Evolutionary conservation across 2,329 filamentous ascomycete species (phyloP).

Genomic region (Boeremia lycopersici): DNA sequence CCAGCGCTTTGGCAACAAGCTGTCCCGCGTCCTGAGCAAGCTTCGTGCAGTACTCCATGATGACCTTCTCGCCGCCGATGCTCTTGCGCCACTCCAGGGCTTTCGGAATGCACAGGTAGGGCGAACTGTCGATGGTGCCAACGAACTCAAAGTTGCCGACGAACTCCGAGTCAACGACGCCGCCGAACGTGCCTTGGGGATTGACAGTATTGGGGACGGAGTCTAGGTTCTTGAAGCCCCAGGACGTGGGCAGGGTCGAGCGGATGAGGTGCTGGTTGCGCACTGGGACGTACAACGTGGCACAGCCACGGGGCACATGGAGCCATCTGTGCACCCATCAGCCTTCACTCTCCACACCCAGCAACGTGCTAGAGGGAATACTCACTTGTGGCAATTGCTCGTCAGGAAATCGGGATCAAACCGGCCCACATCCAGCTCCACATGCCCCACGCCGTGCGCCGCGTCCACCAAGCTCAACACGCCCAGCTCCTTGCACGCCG

Average conservation of each 20-base stretch:
- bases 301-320: conserved; percentile 77
- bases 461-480: conserved; percentile 80
- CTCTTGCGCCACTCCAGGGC: conserved; percentile 72
- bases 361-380: not conserved
- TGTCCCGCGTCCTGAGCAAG: conserved; percentile 70
- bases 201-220: conserved; percentile 55
- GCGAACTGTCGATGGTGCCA: conserved; percentile 74
- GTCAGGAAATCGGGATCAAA: conserved; percentile 86
- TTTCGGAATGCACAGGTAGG: conserved; percentile 74
- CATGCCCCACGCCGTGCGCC: conserved; percentile 83
- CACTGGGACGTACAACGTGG: conserved; percentile 77
- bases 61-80: conserved; percentile 74
- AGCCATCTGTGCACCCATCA: conserved; percentile 70
- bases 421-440: conserved; percentile 69
- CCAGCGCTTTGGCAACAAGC: conserved; percentile 65
- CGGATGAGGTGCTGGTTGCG: conserved; percentile 78
- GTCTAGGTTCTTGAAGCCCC: conserved; percentile 60
- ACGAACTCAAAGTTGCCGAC: conserved; percentile 76
- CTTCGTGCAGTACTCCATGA: conserved; percentile 66
- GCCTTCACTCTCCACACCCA: not conserved
- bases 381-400: conserved; percentile 66
- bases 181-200: conserved; percentile 28
- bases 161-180: conserved; percentile 62
- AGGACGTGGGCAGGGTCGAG: conserved; percentile 78
- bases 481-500: conserved; percentile 68